Conservation (phyloP, 306 rosid species). For the Vigna angularis region DNA sequence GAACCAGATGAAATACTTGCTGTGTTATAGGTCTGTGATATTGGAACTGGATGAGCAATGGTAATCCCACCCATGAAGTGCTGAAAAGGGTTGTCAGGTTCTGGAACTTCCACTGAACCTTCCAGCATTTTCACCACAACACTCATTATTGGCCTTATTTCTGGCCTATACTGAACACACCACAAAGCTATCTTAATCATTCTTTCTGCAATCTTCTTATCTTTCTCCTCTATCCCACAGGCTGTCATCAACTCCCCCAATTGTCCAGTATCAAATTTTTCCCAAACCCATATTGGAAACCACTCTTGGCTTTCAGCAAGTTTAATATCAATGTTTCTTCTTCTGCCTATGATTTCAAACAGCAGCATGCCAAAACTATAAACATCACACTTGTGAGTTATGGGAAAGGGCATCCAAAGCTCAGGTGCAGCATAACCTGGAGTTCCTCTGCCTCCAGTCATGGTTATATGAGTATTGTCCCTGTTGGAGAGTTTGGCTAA, state of each 20-base stretch:
- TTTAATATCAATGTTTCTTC: constrained; percentile 48
- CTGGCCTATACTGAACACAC: constrained; percentile 60
- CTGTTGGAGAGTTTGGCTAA: constrained; percentile 57
- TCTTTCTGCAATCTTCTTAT: constrained; percentile 46
- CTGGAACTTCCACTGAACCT: constrained; percentile 55
- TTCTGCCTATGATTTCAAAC: constrained; percentile 57
- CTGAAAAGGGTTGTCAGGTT: constrained; percentile 54
- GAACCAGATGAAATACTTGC: constrained; percentile 14
- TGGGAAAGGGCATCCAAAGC: constrained; percentile 57
- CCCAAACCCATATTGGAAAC: constrained; percentile 61
- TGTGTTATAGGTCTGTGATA: constrained; percentile 7
- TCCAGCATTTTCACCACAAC: constrained; percentile 65
- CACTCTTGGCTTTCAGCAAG: constrained; percentile 51
- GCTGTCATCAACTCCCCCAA: constrained; percentile 28
- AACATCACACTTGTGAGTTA: constrained; percentile 64
- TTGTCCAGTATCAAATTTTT: constrained; percentile 37
- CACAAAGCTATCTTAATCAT: constrained; percentile 53
- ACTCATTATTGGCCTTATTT: constrained; percentile 61
- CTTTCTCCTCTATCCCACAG: constrained; percentile 52
- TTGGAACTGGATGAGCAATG: not conserved
- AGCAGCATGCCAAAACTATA: constrained; percentile 64
- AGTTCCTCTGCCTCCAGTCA: constrained; percentile 62
- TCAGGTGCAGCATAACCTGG: constrained; percentile 67
- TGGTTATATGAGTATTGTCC: constrained; percentile 51
- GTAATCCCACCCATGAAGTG: constrained; percentile 24